Base-by-base conservation (phyloP, 108 stramenopile species). In the Discostella pseudostelligera region DNA sequence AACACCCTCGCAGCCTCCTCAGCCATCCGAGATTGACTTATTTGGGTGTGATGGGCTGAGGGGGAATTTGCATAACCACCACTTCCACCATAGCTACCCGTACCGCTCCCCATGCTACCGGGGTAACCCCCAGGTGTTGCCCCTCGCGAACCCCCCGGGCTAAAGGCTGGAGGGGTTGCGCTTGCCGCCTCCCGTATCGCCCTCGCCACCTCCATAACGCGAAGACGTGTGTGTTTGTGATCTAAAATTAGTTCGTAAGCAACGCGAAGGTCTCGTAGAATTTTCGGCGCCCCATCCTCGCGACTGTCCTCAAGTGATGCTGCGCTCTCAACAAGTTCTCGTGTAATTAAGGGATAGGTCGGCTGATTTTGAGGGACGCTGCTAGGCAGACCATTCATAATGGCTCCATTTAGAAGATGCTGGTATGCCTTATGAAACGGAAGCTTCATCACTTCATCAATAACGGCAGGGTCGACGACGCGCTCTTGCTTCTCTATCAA, bases 231-330 rank as follows among this genome's bases (percentile, higher is more conserved):
- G 59, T 95, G 93, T 65, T 98, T 98, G 73, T 96, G 93, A 79
- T 97, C 97, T 20, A 98, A 82, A 59, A 98, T 92, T 8, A 98
- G 86, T 78, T 98, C 97, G 66, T 98, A 98, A 37, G 96, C 96
- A 58, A 96, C 96, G 8, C 94, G 89, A 36, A 98, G 74, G 70
- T 95, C 93, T 65, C 86, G 71, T 57, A 95, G 64, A 25, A 92
- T 70, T 68, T 95, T 95, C 9, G 90, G 88, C 6, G 90, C 85
- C 43, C 83, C 84, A 43, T 80, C 83, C 32, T 92, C 87, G 22
- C 89, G 88, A 54, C 79, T 87, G 65, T 92, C 93, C 64, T 89
- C 89, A 62, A 87, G 65, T 8, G 85, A 74, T 3, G 93, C 93
- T 16, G 93, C 93, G 53, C 58, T 61, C 59, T 90, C 87, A 6